A percentile compares a stretch with the other conserved stretches of the same genome.
phyloP scores from a whole-genome alignment of 148 eudicot species.

The Pouteria glomerata region DNA sequence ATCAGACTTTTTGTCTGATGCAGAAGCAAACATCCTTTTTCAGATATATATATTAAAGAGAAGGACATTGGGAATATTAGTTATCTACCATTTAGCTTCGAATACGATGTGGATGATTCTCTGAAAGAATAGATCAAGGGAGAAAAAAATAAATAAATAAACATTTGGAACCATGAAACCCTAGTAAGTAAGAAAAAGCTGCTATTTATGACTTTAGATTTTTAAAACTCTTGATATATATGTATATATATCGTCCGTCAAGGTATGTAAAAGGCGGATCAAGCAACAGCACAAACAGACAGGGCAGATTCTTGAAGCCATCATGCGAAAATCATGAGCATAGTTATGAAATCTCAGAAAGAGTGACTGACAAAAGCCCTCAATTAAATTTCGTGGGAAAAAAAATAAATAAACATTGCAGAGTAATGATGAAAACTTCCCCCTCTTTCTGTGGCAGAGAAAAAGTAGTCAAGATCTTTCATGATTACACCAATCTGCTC shows the following conservation, averaged over 20 bases:
- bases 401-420: background rate
- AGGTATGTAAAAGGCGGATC: background rate
- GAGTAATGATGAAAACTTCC: constrained; percentile 8
- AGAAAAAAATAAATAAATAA: too few relatives aligned
- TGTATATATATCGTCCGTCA: too few relatives aligned
- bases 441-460: background rate
- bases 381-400: background rate
- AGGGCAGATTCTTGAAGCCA: constrained; percentile 18
- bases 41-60: too few relatives aligned
- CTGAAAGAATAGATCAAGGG: too few relatives aligned
- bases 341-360: constrained; percentile 3
- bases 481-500: constrained; percentile 30
- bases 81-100: too few relatives aligned
- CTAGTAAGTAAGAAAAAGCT: too few relatives aligned
- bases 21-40: too few relatives aligned
- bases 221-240: background rate
- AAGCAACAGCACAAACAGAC: constrained; percentile 8
- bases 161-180: too few relatives aligned
- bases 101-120: too few relatives aligned
- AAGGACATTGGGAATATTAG: too few relatives aligned
- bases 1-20: background rate
- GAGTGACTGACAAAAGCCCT: constrained; percentile 26
- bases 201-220: background rate
- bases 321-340: constrained; percentile 16
- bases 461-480: constrained; percentile 13